A percentile compares a stretch with the other conserved stretches of the same genome.
Evolutionary conservation across 176 grass and related monocot species (phyloP).

Genomic region (Eremochloa ophiuroides): DNA sequence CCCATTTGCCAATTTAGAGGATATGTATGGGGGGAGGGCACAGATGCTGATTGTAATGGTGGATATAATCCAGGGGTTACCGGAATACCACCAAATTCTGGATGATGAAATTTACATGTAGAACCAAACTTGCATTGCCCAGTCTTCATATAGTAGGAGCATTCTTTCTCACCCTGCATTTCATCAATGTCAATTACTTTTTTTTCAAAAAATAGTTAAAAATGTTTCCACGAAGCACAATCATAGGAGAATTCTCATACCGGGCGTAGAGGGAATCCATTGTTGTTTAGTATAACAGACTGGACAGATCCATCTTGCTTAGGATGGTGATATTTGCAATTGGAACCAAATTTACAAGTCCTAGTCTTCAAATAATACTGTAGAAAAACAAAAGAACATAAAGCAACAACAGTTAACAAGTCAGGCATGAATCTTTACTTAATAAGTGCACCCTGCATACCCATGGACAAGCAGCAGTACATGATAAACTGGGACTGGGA

Average conservation of each 20-base stretch:
- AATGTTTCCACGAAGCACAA: conserved; percentile 10
- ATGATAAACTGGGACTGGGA: conserved; percentile 10
- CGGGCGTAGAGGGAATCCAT: conserved; percentile 69
- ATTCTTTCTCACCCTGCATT: conserved; percentile 95
- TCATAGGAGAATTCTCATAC: conserved; percentile 39
- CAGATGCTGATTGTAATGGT: conserved; percentile 49
- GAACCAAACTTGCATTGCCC: conserved; percentile 87
- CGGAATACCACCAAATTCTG: conserved; percentile 51
- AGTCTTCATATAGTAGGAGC: conserved; percentile 96
- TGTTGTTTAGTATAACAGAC: conserved; percentile 66
- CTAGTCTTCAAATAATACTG: conserved; percentile 94
- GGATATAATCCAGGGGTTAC: conserved; percentile 63
- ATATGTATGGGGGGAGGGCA: conserved; percentile 60
- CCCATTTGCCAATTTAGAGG: conserved; percentile 73
- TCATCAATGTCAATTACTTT: conserved; percentile 27
- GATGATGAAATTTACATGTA: conserved; percentile 94
- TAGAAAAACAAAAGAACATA: conserved; percentile 24
- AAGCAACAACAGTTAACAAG: neutral
- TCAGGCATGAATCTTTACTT: neutral
- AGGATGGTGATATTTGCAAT: conserved; percentile 96
- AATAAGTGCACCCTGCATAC: conserved; percentile 1
- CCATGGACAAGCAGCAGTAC: neutral
- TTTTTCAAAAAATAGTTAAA: neutral
- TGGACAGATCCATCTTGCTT: conserved; percentile 62
- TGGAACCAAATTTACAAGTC: conserved; percentile 78